A percentile compares a stretch with the other conserved stretches of the same genome.
Conservation (phyloP, 2,329 filamentous ascomycete genomes). For the Diaporthe citri region DNA sequence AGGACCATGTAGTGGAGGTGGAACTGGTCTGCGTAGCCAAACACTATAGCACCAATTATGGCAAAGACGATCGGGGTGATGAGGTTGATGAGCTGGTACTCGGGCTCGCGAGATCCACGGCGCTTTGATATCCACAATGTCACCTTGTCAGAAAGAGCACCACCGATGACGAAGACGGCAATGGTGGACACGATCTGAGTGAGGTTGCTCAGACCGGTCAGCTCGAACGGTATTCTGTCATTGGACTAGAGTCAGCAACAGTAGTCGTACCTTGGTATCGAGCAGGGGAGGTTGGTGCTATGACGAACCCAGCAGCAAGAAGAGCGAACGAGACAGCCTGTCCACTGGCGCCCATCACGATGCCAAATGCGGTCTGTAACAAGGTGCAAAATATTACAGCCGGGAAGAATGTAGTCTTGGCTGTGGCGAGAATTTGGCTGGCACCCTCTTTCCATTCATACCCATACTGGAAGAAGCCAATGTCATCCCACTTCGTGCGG, state of each 20-base stretch:
- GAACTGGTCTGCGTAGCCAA: slow-evolving; percentile 6
- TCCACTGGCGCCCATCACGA: slow-evolving; percentile 46
- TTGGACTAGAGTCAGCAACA: not conserved
- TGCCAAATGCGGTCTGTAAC: slow-evolving; percentile 47
- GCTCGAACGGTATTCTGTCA: not conserved
- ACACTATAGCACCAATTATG: not conserved
- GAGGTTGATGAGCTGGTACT: slow-evolving; percentile 20
- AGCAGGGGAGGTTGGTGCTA: too few species aligned
- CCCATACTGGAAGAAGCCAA: slow-evolving; percentile 49
- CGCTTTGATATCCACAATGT: slow-evolving; percentile 33
- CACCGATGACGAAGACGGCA: slow-evolving; percentile 21
- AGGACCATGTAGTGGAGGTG: slow-evolving; percentile 12
- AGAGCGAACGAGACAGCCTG: slow-evolving; percentile 45
- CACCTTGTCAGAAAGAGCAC: slow-evolving; percentile 8
- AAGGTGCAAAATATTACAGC: slow-evolving; percentile 50
- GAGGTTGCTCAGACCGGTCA: slow-evolving; percentile 15
- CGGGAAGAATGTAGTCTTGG: slow-evolving; percentile 50
- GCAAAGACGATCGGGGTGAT: slow-evolving; percentile 10
- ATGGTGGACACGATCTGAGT: slow-evolving; percentile 15
- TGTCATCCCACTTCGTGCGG: slow-evolving; percentile 47
- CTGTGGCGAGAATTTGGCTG: slow-evolving; percentile 44
- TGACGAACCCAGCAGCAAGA: slow-evolving; percentile 43
- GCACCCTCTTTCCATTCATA: slow-evolving; percentile 45
- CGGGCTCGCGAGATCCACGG: slow-evolving; percentile 16
- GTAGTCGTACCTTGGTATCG: not conserved